phyloP scores from a whole-genome alignment of 2,329 filamentous ascomycete genomes.

The Teratosphaeria viscida region DNA sequence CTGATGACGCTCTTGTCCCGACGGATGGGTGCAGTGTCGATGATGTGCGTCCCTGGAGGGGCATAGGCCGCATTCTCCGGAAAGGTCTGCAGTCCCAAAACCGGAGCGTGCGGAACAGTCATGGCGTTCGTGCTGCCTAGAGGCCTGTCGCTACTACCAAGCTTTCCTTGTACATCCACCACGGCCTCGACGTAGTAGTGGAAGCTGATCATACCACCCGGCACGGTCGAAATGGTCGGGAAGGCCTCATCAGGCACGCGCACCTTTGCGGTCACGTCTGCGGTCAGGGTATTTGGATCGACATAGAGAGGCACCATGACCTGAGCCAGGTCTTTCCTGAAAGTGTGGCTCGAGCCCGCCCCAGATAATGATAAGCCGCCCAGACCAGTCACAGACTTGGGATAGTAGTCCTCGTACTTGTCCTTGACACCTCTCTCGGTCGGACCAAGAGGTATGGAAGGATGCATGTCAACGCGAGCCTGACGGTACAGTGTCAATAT shows the following conservation, averaged over 20 bases:
- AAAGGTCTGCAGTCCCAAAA: conserved; percentile 1
- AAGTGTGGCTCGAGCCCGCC: conserved; percentile 79
- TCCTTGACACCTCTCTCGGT: conserved; percentile 56
- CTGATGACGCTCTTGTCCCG: conserved; percentile 88
- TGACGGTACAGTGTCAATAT: conserved; percentile 88
- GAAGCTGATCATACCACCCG: conserved; percentile 90
- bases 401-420: conserved; percentile 75
- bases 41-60: conserved; percentile 47
- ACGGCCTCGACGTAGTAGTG: conserved; percentile 90
- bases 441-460: conserved; percentile 49
- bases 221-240: conserved; percentile 80
- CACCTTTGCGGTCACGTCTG: conserved; percentile 71
- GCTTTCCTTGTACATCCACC: conserved; percentile 79
- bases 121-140: conserved; percentile 12
- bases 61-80: conserved; percentile 5
- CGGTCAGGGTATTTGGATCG: conserved; percentile 65
- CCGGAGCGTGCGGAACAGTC: conserved; percentile 3
- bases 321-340: conserved; percentile 88
- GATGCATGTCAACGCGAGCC: conserved; percentile 76
- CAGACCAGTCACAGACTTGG: conserved; percentile 75
- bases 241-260: conserved; percentile 84
- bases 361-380: conserved; percentile 79
- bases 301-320: conserved; percentile 81
- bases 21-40: conserved; percentile 77
- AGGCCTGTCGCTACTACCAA: conserved; percentile 59